A percentile compares a stretch with the other conserved stretches of the same genome.
Conservation (phyloP, 805 yeast genomes). For the Millerozyma miso region DNA sequence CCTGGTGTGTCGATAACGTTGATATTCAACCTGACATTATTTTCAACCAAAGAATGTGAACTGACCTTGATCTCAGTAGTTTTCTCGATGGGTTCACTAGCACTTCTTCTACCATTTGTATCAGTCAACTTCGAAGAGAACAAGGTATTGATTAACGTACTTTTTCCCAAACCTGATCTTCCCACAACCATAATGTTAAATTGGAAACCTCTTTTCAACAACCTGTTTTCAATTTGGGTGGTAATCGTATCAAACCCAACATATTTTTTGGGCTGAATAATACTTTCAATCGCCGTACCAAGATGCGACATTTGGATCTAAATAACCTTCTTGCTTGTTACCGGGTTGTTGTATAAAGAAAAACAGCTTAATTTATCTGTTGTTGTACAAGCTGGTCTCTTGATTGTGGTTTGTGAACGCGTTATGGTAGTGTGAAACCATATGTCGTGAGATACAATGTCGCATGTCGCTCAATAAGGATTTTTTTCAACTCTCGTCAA, state of each 20-base stretch:
- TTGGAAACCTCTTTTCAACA: constrained; percentile 89
- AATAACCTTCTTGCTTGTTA: background rate
- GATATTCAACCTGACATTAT: constrained; percentile 78
- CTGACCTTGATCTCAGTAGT: constrained; percentile 81
- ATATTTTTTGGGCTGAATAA: constrained; percentile 61
- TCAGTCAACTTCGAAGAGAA: constrained; percentile 78
- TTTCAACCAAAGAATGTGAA: constrained; percentile 71
- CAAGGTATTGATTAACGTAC: constrained; percentile 85
- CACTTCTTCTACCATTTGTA: constrained; percentile 65
- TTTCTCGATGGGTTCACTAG: constrained; percentile 71
- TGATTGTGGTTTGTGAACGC: constrained; percentile 4
- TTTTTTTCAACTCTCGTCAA: background rate
- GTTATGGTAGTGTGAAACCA: background rate
- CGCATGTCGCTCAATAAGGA: background rate
- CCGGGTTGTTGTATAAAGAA: background rate
- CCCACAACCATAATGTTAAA: constrained; percentile 94
- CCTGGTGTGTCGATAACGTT: constrained; percentile 97
- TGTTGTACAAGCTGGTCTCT: background rate
- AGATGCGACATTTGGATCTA: background rate
- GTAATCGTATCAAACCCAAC: constrained; percentile 98
- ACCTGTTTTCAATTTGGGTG: constrained; percentile 86
- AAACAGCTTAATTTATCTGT: background rate
- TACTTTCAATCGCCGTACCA: background rate
- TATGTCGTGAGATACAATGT: background rate
- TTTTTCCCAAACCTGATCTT: constrained; percentile 85